Base-by-base conservation (phyloP, 495 filamentous ascomycete genomes). In the Aspergillus nanangensis region DNA sequence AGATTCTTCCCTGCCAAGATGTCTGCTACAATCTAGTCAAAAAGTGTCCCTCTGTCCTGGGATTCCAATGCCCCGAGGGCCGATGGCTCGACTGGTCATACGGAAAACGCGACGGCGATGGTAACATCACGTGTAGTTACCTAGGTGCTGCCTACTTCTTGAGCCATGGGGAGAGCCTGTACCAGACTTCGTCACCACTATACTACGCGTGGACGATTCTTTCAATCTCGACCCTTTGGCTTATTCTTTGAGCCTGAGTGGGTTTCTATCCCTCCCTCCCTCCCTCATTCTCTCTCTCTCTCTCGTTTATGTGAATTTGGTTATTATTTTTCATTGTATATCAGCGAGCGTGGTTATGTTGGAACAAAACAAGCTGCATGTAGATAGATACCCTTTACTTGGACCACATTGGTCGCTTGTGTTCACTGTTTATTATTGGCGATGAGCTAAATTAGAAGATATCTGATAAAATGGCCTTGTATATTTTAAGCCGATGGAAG, bases 1-100 rank as follows among this genome's bases (percentile, higher is more conserved):
- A 99, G 67, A 56, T 97, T 21, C 70, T 96, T 25, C 93, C 93
- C 0, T 95, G 90, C 57, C 72, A 83, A 41, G 80, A 90, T 50
- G 65, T 95, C 32, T 99, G 93, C 66, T 88, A 90, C 60, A 75
- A 80, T 15, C 69, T 97, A 2, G 86, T 94, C 15, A 80, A 81
- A 64, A 86, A 75, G 56, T 99, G 93, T 71, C 90, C 94, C 3
- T 73, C 87, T n/a, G 60, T 71, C 2, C 65, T 99, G 52, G 74
- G 74, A 5, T 97, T 99, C 51, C 63, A 58, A 3, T 99, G 93
- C 70, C 94, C 93, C 0, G 70, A 72, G 13, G 65, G 67, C 0
- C 61, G 57, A 4, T 82, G 77, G 35, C 75, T 87, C 51, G 67
- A 79, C 47, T 61, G 65, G 21, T 87, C 82, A 32, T 97, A 97